phyloP scores from a whole-genome alignment of 768 basidiomycete species.

The Mycena alexandri region DNA sequence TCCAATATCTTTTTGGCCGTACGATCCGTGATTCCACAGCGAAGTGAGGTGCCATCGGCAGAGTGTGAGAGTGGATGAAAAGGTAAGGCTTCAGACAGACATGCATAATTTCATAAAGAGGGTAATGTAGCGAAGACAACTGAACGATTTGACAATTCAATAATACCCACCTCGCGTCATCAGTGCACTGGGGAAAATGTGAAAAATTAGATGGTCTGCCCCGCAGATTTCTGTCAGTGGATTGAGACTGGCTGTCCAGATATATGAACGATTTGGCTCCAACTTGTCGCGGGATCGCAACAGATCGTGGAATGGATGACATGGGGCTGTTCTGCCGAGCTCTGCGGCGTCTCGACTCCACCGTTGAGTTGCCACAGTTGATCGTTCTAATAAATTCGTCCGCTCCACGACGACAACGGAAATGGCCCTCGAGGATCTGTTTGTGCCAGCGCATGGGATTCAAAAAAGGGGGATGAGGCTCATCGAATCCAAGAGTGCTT shows the following conservation, averaged over 20 bases:
- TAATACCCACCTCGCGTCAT: no score
- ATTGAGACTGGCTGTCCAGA: slow-evolving; percentile 11
- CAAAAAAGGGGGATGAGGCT: background rate
- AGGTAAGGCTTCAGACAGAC: no score
- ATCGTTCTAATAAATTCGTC: background rate
- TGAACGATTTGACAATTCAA: background rate
- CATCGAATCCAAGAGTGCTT: background rate
- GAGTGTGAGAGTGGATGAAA: no score
- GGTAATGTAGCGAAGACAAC: background rate
- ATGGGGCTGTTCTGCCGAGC: background rate
- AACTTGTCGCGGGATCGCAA: background rate
- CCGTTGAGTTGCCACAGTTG: no score
- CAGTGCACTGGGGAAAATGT: no score
- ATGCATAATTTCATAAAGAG: no score
- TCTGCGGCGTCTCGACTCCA: background rate
- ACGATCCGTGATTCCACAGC: no score
- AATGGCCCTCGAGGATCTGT: background rate
- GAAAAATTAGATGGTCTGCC: no score
- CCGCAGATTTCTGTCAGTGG: slow-evolving; percentile 2
- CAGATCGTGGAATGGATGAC: background rate
- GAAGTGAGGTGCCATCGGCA: no score
- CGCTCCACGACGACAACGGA: background rate
- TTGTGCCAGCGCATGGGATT: no score
- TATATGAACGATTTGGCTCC: background rate
- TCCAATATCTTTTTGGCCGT: no score